phyloP scores from a whole-genome alignment of 306 rosid genomes.

The Boehmeria nivea region DNA sequence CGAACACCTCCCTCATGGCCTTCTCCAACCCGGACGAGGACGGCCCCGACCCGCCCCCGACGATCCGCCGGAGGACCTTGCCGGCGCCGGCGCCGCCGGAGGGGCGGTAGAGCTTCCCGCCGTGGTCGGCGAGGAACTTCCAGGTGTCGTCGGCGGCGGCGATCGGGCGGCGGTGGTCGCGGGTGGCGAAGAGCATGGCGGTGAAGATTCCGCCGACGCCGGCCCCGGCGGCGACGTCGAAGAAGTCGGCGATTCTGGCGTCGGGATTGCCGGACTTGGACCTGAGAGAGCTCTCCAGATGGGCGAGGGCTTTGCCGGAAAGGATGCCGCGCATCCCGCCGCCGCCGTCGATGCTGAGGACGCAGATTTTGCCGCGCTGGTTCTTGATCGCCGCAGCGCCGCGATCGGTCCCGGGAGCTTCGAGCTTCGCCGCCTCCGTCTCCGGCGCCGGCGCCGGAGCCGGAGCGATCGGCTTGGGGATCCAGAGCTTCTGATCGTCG shows the following conservation, averaged over 20 bases:
- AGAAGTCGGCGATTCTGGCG: constrained; percentile 86
- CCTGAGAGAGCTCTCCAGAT: constrained; percentile 72
- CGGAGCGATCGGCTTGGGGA: constrained; percentile 67
- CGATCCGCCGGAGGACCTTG: constrained; percentile 35
- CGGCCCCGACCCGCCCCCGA: constrained; percentile 20
- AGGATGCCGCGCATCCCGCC: constrained; percentile 86
- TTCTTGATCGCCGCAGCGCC: constrained; percentile 57
- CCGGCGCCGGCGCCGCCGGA: constrained; percentile 22
- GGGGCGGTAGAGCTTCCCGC: constrained; percentile 50
- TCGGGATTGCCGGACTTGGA: constrained; percentile 78
- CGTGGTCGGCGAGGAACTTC: constrained; percentile 67
- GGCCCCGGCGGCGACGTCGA: constrained; percentile 85
- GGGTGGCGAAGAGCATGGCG: constrained; percentile 76
- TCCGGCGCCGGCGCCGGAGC: constrained; percentile 26
- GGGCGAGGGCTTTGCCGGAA: constrained; percentile 80
- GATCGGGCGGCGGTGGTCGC: constrained; percentile 61
- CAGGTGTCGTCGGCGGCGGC: constrained; percentile 79
- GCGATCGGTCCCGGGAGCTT: constrained; percentile 12
- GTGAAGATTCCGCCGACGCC: constrained; percentile 91
- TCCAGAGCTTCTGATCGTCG: constrained; percentile 90
- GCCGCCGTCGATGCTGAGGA: constrained; percentile 87
- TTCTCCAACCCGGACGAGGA: constrained; percentile 59
- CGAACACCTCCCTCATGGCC: constrained; percentile 67
- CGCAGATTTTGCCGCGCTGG: constrained; percentile 93
- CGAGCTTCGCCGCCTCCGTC: constrained; percentile 33